Evolutionary conservation across 2,329 filamentous ascomycete genomes (phyloP), one percentile per base, ranked within the genome.

Genomic region (Teratosphaeria destructans): DNA sequence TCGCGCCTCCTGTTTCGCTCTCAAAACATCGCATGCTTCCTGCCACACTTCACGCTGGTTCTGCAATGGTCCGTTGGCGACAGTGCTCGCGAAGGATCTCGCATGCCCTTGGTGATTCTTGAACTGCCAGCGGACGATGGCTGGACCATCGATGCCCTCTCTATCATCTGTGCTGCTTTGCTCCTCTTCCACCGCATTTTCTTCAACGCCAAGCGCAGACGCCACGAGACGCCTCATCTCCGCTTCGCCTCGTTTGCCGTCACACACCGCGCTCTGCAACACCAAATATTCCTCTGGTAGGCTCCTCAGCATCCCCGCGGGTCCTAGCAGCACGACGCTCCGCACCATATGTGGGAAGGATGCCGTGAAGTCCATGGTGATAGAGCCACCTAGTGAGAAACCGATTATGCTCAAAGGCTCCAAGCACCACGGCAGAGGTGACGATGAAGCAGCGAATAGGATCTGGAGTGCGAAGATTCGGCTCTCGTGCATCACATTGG

Each of bases 311-410:
- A 66, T 29, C 3, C 64, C 65, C 1, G 14, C 65, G 3, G 64
- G 66, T 10, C 60, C 65, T 26, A 67, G 34, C 10, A 67, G 37
- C 23, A 64, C 55, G 2, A 66, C 59, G 1, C 57, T 56, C 4
- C 62, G 58, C 7, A 67, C 49, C 16, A 65, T 54, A 26, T 62
- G 60, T 4, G 61, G 59, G 49, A 66, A 65, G 0, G 61, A 29
- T 8, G 63, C 60, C 7, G 59, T 60, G 53, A 66, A 67, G 4
- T 61, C 58, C 64, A 66, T 63, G 14, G 65, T 56, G 12, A 66
- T 62, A 7, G 57, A 61, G 14, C 65, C 61, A 35, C 64, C 65
- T 1, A 66, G 61, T 1, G 65, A 66, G 53, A 60, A 67, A 7
- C 47, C 65, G 12, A 67, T 55, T 10, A 57, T 57, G 43, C 56